phyloP scores from a whole-genome alignment of 2,329 filamentous ascomycete species.

The Albophoma yamanashiensis region DNA sequence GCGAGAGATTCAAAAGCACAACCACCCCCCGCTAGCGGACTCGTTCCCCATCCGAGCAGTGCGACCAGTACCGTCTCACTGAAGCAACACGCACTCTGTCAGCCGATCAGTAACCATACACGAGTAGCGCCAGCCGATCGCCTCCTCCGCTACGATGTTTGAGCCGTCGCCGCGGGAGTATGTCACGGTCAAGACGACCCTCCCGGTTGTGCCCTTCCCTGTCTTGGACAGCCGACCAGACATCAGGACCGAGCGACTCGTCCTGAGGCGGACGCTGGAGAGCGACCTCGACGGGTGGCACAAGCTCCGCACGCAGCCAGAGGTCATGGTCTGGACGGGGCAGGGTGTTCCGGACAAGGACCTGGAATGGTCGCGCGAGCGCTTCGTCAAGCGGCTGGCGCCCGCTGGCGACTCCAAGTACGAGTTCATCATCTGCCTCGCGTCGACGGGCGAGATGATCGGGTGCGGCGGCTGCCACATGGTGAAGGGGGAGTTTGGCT shows the following conservation, averaged over 20 bases:
- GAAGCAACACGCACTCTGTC: not conserved
- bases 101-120: not conserved
- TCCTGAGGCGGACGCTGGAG: slow-evolving; percentile 38
- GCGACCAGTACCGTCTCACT: not conserved
- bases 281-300: slow-evolving; percentile 41
- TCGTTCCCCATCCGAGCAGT: not conserved
- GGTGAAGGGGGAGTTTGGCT: slow-evolving; percentile 28
- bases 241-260: slow-evolving; percentile 41
- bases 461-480: slow-evolving; percentile 35
- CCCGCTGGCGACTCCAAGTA: slow-evolving; percentile 40
- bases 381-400: slow-evolving; percentile 30
- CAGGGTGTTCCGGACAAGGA: slow-evolving; percentile 30
- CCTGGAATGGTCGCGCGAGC: slow-evolving; percentile 29
- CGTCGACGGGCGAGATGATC: slow-evolving; percentile 37
- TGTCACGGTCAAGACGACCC: slow-evolving; percentile 35
- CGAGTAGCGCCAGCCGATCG: not conserved
- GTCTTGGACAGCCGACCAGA: slow-evolving; percentile 23
- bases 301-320: slow-evolving; percentile 42
- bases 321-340: slow-evolving; percentile 51
- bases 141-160: not conserved
- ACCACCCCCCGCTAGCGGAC: not conserved
- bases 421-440: slow-evolving; percentile 43
- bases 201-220: slow-evolving; percentile 32
- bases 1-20: not conserved
- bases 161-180: slow-evolving; percentile 13